A percentile compares a stretch with the other conserved stretches of the same genome.
Evolutionary conservation across 2,329 filamentous ascomycete genomes (phyloP).

Genomic region (Onygenales sp.): DNA sequence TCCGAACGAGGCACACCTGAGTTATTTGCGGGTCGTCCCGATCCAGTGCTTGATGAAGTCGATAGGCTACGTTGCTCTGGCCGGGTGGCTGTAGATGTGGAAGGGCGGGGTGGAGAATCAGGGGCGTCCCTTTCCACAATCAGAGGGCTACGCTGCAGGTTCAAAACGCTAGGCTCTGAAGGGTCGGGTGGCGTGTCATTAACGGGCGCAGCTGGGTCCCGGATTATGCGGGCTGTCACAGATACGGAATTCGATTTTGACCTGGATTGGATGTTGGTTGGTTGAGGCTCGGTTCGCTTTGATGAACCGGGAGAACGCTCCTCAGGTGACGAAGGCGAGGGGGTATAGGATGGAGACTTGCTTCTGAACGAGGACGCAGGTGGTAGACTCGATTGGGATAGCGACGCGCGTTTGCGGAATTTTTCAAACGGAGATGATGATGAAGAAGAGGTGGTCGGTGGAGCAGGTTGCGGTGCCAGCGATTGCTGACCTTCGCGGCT

Average conservation of each 20-base stretch:
- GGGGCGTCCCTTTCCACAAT: conserved; percentile 56
- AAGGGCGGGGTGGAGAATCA: conserved; percentile 17
- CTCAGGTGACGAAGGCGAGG: conserved; percentile 17
- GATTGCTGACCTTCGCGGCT: conserved; percentile 35
- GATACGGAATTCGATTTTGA: conserved; percentile 62
- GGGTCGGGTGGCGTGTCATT: conserved; percentile 18
- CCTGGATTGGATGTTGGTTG: conserved; percentile 15
- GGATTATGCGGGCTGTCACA: conserved; percentile 74
- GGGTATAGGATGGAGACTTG: conserved; percentile 19
- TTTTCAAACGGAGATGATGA: conserved; percentile 51
- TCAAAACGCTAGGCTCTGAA: conserved; percentile 26
- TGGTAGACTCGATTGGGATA: conserved; percentile 21
- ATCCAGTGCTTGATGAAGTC: conserved; percentile 29
- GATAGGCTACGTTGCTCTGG: conserved; percentile 29
- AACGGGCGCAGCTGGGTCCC: conserved; percentile 44
- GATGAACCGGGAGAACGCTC: conserved; percentile 20
- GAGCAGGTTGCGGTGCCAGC: conserved; percentile 22
- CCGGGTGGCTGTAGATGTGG: conserved; percentile 14
- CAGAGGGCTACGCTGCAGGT: conserved; percentile 48
- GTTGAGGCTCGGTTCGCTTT: conserved; percentile 20
- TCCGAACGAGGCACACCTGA: conserved; percentile 27
- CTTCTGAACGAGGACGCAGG: conserved; percentile 16
- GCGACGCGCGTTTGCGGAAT: conserved; percentile 35
- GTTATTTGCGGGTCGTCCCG: conserved; percentile 30
- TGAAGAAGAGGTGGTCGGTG: conserved; percentile 38